Evolutionary conservation across 1,284 basidiomycete species (phyloP), one percentile per base, ranked within the genome.

Genomic region (Trichosporon faecale): DNA sequence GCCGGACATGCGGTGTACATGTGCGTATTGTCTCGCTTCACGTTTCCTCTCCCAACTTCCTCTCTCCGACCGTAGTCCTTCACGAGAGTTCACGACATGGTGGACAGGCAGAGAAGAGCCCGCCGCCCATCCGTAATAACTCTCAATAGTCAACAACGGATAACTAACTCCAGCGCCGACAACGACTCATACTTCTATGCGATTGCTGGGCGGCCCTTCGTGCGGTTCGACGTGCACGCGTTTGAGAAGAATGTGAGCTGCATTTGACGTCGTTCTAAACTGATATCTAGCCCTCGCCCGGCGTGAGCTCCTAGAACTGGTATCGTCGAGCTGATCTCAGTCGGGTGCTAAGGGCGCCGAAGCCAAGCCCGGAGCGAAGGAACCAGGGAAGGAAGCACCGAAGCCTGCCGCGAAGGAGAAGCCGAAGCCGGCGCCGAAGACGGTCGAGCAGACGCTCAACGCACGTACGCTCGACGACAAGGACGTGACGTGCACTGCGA

Each of bases 171-270:
- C 67, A 81, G 81, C 27, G 71, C 76, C 25, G 81, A 82, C 57
- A 80, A 79, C 66, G 79, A 80, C 68, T 80, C 80, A 35, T 82
- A 75, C 71, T 73, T 78, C 68, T 81, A 82, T 68, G 81, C 79
- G 12, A 80, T 79, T 66, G 79, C 79, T 1, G 77, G 77, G 14
- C 81, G 81, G 73, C 76, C 77, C 44, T 76, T 82, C 14, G 79
- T 78, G 14, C 72, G 75, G 3, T 73, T 82, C 25, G 74, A 74
- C 25, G 79, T 82, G 6, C 73, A 76, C 46, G 74, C 78, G 1
- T 75, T 74, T 29, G 76, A 78, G 25, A 80, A 78, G 73, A 77
- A 76, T 57, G 79, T 80, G 40, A 67, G 79, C 49, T 23, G 3
- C 7, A 14, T 23, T 11, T 21, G 8, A 3, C 16, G 23, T 52